Base-by-base conservation (phyloP, 306 rosid species). In the Ceratonia siliqua region DNA sequence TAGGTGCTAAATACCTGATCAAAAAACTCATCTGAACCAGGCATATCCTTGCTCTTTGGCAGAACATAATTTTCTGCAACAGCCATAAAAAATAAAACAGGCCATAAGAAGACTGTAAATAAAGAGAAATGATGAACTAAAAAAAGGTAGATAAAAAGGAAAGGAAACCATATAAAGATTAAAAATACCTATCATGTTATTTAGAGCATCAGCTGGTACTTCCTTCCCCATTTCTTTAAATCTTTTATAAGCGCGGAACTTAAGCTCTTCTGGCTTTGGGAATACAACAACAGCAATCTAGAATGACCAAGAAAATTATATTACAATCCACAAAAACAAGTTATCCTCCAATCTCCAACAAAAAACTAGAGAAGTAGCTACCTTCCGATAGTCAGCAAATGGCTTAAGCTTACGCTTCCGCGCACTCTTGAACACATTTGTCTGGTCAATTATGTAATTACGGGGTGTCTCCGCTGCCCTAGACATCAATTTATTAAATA, bases 211-310 rank as follows among this genome's bases (percentile, higher is more conserved):
- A 63, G 78, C 81, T 20, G 89, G 89, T 36, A 82, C 86, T 75
- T 82, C 87, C 72, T 87, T 83, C 43, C 87, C 85, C 82, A 81
- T 87, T 83, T 87, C 87, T 21, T 53, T 55, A 49, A 53, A 72
- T 81, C 88, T 81, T 71, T 73, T 83, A 12, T 62, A 77, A 30
- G 85, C 46, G 22, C 89, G 85, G 15, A 14, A 13, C 81, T 72
- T 64, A 24, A 87, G 78, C 68, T 82, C 91, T 75, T 79, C 84
- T 1, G 85, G 88, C 74, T 49, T 79, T 8, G 93, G 86, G 73
- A 86, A 86, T 72, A 87, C 85, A 52, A 87, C 87, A 78, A 79
- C 88, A 71, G 88, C 89, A 70, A 87, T 77, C 90, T 85, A 79
- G 5, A 72, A 79, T 13, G 4, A 24, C 15, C 32, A 53, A 70